A percentile compares a stretch with the other conserved stretches of the same genome.
Conservation (phyloP, 2,329 filamentous ascomycete genomes). For the Fusarium sp. region DNA sequence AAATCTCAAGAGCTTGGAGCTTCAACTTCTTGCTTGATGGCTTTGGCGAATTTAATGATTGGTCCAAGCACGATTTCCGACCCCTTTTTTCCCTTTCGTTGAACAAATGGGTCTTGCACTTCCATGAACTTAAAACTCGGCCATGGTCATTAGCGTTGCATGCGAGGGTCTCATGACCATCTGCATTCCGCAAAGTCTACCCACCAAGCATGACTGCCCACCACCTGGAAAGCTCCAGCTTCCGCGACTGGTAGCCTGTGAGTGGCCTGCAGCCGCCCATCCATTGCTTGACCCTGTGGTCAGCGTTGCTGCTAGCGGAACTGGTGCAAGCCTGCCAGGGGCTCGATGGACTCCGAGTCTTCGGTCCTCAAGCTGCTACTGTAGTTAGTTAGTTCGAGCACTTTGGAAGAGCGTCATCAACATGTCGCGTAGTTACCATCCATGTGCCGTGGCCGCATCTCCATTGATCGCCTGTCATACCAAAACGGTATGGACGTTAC, state of each 20-base stretch:
- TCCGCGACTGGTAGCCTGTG: slow-evolving; percentile 29
- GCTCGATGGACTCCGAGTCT: slow-evolving; percentile 18
- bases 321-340: slow-evolving; percentile 17
- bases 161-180: slow-evolving; percentile 48
- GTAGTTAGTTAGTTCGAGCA: slow-evolving; percentile 13
- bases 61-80: slow-evolving; percentile 27
- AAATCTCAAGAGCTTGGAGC: slow-evolving; percentile 14
- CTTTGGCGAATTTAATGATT: slow-evolving; percentile 31
- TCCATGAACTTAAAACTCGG: slow-evolving; percentile 48
- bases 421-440: slow-evolving; percentile 12
- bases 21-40: slow-evolving; percentile 6
- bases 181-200: slow-evolving; percentile 45
- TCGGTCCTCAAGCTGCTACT: slow-evolving; percentile 5
- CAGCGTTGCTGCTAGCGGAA: slow-evolving; percentile 29
- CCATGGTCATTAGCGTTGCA: slow-evolving; percentile 47
- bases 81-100: slow-evolving; percentile 39
- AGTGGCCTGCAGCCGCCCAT: slow-evolving; percentile 37
- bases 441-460: slow-evolving; percentile 34
- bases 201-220: slow-evolving; percentile 40
- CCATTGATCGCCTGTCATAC: slow-evolving; percentile 23
- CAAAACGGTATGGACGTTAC: slow-evolving; percentile 24
- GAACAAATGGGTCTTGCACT: slow-evolving; percentile 46
- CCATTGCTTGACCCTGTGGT: slow-evolving; percentile 17
- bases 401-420: slow-evolving; percentile 27
- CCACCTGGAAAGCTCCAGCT: slow-evolving; percentile 37